Evolutionary conservation across 202 grass and related monocot species (phyloP).

Genomic region (Cymbopogon flexuosus): DNA sequence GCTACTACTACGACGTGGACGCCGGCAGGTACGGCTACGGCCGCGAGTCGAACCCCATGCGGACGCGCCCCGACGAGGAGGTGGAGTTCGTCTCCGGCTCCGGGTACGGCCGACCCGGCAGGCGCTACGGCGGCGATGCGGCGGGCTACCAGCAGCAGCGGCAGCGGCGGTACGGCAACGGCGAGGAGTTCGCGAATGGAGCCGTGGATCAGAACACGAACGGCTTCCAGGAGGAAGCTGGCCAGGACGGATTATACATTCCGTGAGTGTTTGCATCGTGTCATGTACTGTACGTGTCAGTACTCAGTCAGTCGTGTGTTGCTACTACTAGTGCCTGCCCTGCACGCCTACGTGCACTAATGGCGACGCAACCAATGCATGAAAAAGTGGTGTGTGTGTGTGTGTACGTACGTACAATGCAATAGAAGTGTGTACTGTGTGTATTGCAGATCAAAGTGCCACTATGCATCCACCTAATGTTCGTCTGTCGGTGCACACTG

Average conservation of each 20-base stretch:
- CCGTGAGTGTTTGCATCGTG: conserved; percentile 12
- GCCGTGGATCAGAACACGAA: not conserved
- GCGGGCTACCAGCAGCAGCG: not conserved
- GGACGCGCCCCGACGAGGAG: conserved; percentile 7
- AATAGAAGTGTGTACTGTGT: not conserved
- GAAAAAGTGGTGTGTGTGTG: not conserved
- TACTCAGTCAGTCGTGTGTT: not conserved
- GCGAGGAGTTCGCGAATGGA: not conserved
- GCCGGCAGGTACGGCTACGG: conserved; percentile 45
- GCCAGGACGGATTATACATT: conserved; percentile 13
- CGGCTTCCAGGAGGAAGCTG: not conserved
- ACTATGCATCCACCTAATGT: not conserved
- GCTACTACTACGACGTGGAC: conserved; percentile 50
- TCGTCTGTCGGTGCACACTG: not conserved
- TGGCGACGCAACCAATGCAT: not conserved
- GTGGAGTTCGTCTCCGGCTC: conserved; percentile 26
- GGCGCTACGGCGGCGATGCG: conserved; percentile 13
- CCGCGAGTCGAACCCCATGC: conserved; percentile 39
- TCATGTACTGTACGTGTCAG: not conserved
- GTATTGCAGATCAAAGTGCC: not conserved
- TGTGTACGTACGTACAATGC: not conserved
- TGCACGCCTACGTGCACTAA: not conserved
- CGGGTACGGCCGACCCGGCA: conserved; percentile 18
- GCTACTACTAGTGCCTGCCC: not conserved
- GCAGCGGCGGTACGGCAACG: not conserved